Evolutionary conservation across 257 asterid genomes (phyloP), one percentile per base, ranked within the genome.

Genomic region (Thymus mandschuricus): DNA sequence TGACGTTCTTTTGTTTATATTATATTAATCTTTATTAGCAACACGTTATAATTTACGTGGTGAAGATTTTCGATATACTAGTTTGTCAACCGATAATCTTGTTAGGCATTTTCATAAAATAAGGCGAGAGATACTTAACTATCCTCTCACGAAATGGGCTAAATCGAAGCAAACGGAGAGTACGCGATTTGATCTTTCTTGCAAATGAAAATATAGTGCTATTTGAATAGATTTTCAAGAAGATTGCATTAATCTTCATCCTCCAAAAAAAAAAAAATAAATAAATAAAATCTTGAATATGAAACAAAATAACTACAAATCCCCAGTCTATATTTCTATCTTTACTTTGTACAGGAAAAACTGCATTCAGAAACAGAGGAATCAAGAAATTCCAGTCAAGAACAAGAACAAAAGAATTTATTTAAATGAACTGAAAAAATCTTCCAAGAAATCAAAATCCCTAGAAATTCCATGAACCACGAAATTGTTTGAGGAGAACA

Each of bases 401-500:
- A 55, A 60, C 1, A 21, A 46, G 1, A 10, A 49, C 5, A 13
- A 6, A 28, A 56, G 21, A 21, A 21, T 29, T 70, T 75, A 81
- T 55, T 60, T n/a, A 46, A 77, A 74, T 9, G 80, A 71, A 61
- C 57, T 69, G 52, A 72, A 78, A 48, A 38, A 67, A 28, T 80
- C 64, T 3, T 56, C 79, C 31, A 60, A 21, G 21, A 21, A 54
- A 65, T 77, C 83, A 62, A 91, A 77, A 71, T 79, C 81, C 66
- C 75, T 64, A 5, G 89, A 81, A 68, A 89, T 81, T 12, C 90
- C 97, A 79, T 91, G 97, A 57, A 91, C 50, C 49, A 75, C 75
- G 59, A 80, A 86, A 21, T 44, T 77, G n/a, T 78, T 43, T 1
- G 85, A 76, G 21, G 69, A 65, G 49, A 79, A 83, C 62, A 83